Base-by-base conservation (phyloP, 345 rosid genomes). In the Camelina laxa region DNA sequence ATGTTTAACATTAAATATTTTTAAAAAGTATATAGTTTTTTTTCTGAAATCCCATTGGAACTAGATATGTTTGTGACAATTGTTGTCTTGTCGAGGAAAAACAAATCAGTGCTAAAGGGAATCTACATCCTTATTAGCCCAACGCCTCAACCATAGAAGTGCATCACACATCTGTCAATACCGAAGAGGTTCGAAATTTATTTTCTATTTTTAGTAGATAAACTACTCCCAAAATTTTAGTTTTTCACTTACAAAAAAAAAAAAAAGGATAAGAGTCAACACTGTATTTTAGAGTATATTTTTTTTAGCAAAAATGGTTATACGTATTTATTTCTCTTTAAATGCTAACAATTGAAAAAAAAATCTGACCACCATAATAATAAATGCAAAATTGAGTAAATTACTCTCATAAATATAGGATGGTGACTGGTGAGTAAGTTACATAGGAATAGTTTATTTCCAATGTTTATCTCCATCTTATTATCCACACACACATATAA, bases 311-410 rank as follows among this genome's bases (percentile, higher is more conserved):
- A 15, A 45, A 58, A n/a, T 9, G 4, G 44, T 27, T 22, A 39
- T 33, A 7, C 3, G 30, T 27, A 27, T 27, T 27, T 20, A 33
- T 16, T 20, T 20, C 63, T 53, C 44, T 36, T 5, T 72, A 51
- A 62, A 53, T 63, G 56, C 55, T 54, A 63, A 53, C 35, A 73
- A 30, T 63, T 64, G 30, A 55, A 53, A 53, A 44, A 44, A 44
- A 1, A 6, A 6, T 54, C 16, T 73, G 70, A 73, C 70, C 63
- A 63, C 45, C 33, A 62, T 9, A 19, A 41, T 17, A 15, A 9
- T 62, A 41, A 38, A 38, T 72, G 63, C 44, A 51, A 53, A 71
- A 31, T 17, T 7, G 51, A 35, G 50, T 49, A 36, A 60, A 39
- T n/a, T 30, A 70, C 22, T 47, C 16, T 27, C 30, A 10, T 67